phyloP scores from a whole-genome alignment of 331 rosid genomes.

The Saraca asoca region DNA sequence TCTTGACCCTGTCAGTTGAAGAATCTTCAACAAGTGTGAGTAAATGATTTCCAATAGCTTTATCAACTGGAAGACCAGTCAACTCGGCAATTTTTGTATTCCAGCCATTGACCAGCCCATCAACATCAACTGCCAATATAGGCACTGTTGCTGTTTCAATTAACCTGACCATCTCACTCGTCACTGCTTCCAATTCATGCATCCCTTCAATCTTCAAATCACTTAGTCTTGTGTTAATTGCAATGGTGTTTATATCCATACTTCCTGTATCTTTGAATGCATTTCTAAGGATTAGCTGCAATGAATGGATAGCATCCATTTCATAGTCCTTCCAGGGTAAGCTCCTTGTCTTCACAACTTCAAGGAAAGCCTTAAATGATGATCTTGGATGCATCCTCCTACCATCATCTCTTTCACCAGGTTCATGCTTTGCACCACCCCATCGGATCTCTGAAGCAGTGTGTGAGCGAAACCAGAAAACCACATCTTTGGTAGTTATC shows the following conservation, averaged over 20 bases:
- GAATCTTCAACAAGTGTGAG: conserved; percentile 85
- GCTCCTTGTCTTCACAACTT: conserved; percentile 86
- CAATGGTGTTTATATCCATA: conserved; percentile 39
- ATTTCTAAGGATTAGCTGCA: conserved; percentile 91
- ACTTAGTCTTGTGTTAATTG: conserved; percentile 60
- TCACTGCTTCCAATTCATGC: conserved; percentile 94
- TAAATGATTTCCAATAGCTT: conserved; percentile 79
- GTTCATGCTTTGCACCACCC: conserved; percentile 97
- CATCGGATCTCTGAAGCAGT: conserved; percentile 87
- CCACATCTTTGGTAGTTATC: conserved; percentile 75
- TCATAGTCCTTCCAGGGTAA: conserved; percentile 93
- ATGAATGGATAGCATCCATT: conserved; percentile 98
- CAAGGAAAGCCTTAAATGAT: conserved; percentile 96
- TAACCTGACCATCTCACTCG: conserved; percentile 92
- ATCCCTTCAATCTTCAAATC: conserved; percentile 85
- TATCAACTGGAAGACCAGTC: conserved; percentile 83
- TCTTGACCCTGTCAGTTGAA: conserved; percentile 61
- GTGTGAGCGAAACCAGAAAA: conserved; percentile 90
- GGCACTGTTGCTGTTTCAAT: conserved; percentile 97
- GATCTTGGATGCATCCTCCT: conserved; percentile 96
- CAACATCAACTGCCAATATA: conserved; percentile 85
- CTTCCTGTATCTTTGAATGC: conserved; percentile 61
- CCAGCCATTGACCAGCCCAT: conserved; percentile 89
- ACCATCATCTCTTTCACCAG: conserved; percentile 74
- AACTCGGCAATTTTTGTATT: conserved; percentile 82